phyloP scores from a whole-genome alignment of 495 filamentous ascomycete species.

The Penicillium subrubescens region DNA sequence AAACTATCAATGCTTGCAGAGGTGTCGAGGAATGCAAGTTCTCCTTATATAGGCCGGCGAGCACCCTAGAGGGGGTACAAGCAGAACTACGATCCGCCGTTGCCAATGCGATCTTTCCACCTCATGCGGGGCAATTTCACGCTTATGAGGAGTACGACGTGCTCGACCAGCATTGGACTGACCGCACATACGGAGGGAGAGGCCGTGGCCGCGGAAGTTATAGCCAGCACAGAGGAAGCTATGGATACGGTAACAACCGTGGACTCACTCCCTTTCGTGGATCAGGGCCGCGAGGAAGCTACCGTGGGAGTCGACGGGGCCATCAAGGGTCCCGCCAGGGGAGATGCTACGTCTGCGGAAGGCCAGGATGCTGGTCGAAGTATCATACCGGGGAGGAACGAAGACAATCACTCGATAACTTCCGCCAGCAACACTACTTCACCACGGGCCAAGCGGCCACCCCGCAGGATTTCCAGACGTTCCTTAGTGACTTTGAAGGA shows the following conservation, averaged over 20 bases:
- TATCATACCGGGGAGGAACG: not conserved
- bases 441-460: slow-evolving; percentile 1
- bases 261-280: not conserved
- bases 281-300: not conserved
- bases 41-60: not conserved
- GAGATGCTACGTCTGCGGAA: not conserved
- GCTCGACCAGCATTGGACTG: not conserved
- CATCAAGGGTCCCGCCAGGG: not conserved
- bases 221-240: not conserved
- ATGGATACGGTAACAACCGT: not conserved
- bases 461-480: slow-evolving; percentile 5
- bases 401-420: not conserved
- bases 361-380: not conserved
- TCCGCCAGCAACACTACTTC: not conserved
- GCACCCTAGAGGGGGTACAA: not conserved
- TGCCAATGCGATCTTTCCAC: not conserved
- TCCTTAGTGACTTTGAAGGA: slow-evolving; percentile 6
- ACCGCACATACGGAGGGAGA: not conserved
- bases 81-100: not conserved
- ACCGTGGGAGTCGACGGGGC: not conserved
- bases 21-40: not conserved
- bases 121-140: not conserved
- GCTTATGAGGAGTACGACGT: not conserved
- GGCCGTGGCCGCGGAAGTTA: not conserved
- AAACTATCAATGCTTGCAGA: not conserved